These are phyloP conservation scores for Knoxia roxburghii DNA, from an alignment of 257 asterid genomes.

Conservation along the genomic window DNA sequence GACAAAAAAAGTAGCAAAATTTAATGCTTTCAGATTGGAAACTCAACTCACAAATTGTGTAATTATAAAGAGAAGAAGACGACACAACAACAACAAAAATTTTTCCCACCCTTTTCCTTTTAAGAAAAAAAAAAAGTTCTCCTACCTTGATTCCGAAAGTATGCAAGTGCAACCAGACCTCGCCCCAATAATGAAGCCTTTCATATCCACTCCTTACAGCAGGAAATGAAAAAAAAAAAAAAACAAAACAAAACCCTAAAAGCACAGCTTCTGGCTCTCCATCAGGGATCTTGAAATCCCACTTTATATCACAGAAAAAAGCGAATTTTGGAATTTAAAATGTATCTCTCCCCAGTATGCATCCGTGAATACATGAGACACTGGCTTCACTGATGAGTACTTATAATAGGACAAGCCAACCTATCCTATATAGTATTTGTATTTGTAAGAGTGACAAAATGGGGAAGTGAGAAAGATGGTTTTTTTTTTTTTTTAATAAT, in stretches of 20 bases:
- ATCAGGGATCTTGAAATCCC: conserved; percentile 42
- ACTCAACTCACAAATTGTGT: conserved; percentile 18
- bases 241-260: conserved; percentile 45
- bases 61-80: conserved; percentile 33
- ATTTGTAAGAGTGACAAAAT: background rate
- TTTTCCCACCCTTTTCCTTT: background rate
- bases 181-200: conserved; percentile 20
- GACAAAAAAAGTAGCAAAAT: conserved; percentile 13
- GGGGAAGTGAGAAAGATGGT: background rate
- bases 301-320: conserved; percentile 8
- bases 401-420: conserved; percentile 2
- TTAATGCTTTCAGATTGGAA: conserved; percentile 8
- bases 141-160: conserved; percentile 52
- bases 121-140: conserved; percentile 25
- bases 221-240: no score
- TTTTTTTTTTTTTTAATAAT: background rate
- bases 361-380: background rate
- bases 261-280: conserved; percentile 20
- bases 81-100: conserved; percentile 24
- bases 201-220: conserved; percentile 40
- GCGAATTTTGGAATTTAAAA: background rate
- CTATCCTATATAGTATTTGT: background rate
- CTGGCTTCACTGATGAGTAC: background rate
- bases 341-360: background rate
- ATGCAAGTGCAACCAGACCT: conserved; percentile 20